Evolutionary conservation across 2,329 filamentous ascomycete species (phyloP).

Genomic region (Rutstroemia sp.): DNA sequence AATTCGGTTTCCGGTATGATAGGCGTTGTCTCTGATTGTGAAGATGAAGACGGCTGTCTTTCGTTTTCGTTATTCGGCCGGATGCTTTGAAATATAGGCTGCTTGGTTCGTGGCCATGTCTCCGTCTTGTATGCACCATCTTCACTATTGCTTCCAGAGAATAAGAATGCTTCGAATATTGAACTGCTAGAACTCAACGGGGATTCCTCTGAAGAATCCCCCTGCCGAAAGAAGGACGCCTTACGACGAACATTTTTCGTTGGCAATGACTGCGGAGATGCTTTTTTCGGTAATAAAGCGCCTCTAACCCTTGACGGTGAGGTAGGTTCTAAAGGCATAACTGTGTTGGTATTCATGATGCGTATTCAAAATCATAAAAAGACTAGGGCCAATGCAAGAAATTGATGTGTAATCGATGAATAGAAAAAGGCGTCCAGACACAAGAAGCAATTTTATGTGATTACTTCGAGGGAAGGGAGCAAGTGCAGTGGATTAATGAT

Average conservation of each 20-base stretch:
- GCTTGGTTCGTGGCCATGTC: constrained; percentile 1
- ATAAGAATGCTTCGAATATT: constrained; percentile 32
- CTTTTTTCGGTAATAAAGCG: constrained; percentile 12
- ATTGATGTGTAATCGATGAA: constrained; percentile 1
- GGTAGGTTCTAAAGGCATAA: constrained; percentile 9
- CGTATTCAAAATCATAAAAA: constrained; percentile 15
- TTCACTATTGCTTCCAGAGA: constrained; percentile 30
- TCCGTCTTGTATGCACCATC: constrained; percentile 19
- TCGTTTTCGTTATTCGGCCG: constrained; percentile 3
- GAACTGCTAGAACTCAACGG: constrained; percentile 31
- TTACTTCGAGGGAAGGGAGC: not conserved
- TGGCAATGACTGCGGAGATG: constrained; percentile 12
- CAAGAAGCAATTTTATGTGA: not conserved
- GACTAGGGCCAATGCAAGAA: not conserved
- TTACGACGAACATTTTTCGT: constrained; percentile 28
- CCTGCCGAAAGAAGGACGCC: constrained; percentile 22
- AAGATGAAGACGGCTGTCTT: constrained; percentile 4
- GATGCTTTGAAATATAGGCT: not conserved
- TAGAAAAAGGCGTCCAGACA: not conserved
- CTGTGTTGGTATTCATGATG: constrained; percentile 17
- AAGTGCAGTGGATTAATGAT: not conserved
- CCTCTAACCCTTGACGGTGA: constrained; percentile 9
- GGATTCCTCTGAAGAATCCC: constrained; percentile 32
- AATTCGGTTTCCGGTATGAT: constrained; percentile 22
- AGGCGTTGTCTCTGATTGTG: not conserved